Conservation (phyloP, 805 yeast species). For the Candida morakotiae region DNA sequence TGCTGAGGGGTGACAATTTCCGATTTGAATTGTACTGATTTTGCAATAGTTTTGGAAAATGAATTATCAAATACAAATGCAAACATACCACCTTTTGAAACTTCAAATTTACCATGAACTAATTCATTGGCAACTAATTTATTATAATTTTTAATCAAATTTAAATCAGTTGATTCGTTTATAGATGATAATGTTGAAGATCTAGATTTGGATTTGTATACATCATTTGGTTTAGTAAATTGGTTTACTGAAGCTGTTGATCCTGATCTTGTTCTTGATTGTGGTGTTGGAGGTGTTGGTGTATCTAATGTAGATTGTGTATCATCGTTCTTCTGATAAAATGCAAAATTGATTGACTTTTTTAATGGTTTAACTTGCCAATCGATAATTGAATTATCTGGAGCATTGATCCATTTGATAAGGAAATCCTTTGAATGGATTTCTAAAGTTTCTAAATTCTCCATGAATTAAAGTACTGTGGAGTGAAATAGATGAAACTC, state of each 20-base stretch:
- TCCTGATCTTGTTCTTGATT: conserved; percentile 8
- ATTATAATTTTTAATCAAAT: conserved; percentile 55
- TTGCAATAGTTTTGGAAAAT: conserved; percentile 78
- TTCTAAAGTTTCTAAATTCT: conserved; percentile 71
- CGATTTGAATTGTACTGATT: conserved; percentile 66
- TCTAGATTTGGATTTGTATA: conserved; percentile 29
- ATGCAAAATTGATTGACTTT: conserved; percentile 38
- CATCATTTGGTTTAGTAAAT: conserved; percentile 6
- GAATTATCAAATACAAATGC: conserved; percentile 93
- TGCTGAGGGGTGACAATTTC: conserved; percentile 13
- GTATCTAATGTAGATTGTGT: neutral
- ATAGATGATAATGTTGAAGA: conserved; percentile 35
- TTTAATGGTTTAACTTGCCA: conserved; percentile 80
- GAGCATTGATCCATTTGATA: conserved; percentile 85
- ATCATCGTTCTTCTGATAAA: conserved; percentile 31
- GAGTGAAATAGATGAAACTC: no score
- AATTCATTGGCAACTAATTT: conserved; percentile 51
- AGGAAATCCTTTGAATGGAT: conserved; percentile 85
- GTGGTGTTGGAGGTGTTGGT: conserved; percentile 5
- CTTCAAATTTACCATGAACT: conserved; percentile 58
- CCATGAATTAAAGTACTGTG: no score
- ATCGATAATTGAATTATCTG: conserved; percentile 58
- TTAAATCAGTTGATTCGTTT: conserved; percentile 36
- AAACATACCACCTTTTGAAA: conserved; percentile 61
- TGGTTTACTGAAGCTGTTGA: conserved; percentile 12